These are phyloP conservation scores for Globisporangium splendens DNA, from an alignment of 352 stramenopile species.

Conservation along the genomic window DNA sequence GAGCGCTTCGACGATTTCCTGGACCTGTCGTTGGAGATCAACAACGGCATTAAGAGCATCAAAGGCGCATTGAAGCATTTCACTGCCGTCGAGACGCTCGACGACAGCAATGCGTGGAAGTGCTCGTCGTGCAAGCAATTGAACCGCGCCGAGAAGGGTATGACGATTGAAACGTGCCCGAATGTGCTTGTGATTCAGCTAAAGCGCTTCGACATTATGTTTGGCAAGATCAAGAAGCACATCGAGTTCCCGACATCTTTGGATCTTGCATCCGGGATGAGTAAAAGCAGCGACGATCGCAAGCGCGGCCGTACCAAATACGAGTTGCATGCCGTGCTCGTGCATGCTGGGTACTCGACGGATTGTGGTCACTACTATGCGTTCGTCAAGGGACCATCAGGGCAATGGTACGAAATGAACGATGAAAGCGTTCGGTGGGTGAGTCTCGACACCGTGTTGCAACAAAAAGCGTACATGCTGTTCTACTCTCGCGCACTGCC, in stretches of 20 bases:
- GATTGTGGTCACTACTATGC: constrained; percentile 90
- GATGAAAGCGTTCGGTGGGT: constrained; percentile 87
- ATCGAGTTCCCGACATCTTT: constrained; percentile 73
- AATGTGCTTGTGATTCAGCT: constrained; percentile 89
- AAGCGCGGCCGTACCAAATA: constrained; percentile 56
- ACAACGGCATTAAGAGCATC: constrained; percentile 68
- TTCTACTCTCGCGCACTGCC: constrained; percentile 84
- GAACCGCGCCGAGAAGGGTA: constrained; percentile 75
- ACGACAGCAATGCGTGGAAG: constrained; percentile 84
- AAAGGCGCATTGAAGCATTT: constrained; percentile 78
- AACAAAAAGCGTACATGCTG: constrained; percentile 89
- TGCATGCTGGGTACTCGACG: constrained; percentile 86
- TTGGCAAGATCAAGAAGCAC: constrained; percentile 88
- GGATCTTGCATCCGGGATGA: constrained; percentile 60
- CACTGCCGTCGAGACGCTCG: constrained; percentile 77
- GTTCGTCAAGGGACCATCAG: constrained; percentile 84
- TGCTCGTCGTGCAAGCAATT: constrained; percentile 77
- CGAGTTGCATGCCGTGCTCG: constrained; percentile 77
- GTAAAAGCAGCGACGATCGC: constrained; percentile 46
- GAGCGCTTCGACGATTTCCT: constrained; percentile 84
- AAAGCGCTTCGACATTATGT: constrained; percentile 87
- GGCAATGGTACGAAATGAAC: constrained; percentile 93
- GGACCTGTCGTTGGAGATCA: constrained; percentile 88
- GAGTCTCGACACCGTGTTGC: constrained; percentile 79
- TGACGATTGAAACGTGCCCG: constrained; percentile 75